Conservation (phyloP, 2,329 filamentous ascomycete genomes). For the Madurella mycetomatis region DNA sequence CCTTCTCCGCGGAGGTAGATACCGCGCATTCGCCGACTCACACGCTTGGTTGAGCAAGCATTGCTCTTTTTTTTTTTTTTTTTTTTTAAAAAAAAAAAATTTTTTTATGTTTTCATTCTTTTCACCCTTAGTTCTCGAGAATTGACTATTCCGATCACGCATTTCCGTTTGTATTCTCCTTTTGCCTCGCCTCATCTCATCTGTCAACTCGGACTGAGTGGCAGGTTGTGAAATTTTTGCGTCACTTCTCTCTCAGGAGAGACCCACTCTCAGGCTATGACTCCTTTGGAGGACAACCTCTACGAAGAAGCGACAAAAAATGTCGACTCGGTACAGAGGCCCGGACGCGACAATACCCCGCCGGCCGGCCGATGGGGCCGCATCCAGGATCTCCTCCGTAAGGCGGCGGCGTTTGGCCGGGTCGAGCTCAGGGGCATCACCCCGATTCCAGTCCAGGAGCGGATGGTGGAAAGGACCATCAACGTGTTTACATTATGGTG, state of each 20-base stretch:
- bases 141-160: neutral
- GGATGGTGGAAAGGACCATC: conserved; percentile 38
- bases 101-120: too few species aligned
- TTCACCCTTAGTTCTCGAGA: neutral
- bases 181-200: neutral
- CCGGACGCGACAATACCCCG: neutral
- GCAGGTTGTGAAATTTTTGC: neutral
- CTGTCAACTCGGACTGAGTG: neutral
- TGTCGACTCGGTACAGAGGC: conserved; percentile 1
- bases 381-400: conserved; percentile 3
- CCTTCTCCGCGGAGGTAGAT: conserved; percentile 1
- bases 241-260: neutral
- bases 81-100: too few species aligned
- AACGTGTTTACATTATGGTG: conserved; percentile 48
- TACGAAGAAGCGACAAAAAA: neutral
- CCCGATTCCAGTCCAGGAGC: conserved; percentile 40
- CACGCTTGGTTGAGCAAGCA: conserved; percentile 1
- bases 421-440: conserved; percentile 43
- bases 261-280: conserved; percentile 6
- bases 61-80: conserved; percentile 1
- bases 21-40: neutral
- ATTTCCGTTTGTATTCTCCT: neutral
- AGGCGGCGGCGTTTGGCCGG: conserved; percentile 22
- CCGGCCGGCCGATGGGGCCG: conserved; percentile 9
- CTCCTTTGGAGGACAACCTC: neutral